phyloP scores from a whole-genome alignment of 148 eudicot genomes.

The Vaccinium darrowii region DNA sequence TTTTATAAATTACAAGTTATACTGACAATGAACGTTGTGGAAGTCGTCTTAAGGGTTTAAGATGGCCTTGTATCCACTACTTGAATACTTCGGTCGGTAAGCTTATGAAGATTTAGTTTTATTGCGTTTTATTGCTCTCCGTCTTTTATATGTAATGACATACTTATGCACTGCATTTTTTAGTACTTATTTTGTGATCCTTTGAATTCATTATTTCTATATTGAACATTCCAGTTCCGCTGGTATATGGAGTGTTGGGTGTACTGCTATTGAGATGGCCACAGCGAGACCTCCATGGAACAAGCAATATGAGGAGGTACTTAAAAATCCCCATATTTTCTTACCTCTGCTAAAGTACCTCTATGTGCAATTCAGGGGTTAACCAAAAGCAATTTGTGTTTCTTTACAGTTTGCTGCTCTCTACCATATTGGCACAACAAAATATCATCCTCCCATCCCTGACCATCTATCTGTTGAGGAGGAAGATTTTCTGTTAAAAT shows the following conservation, averaged over 20 bases:
- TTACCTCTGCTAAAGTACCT: neutral
- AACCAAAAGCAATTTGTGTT: constrained; percentile 14
- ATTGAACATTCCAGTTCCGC: constrained; percentile 63
- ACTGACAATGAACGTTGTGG: neutral
- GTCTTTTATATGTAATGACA: too few species aligned
- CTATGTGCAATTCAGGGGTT: neutral
- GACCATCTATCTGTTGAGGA: constrained; percentile 77
- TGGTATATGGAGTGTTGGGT: constrained; percentile 99
- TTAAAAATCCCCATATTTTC: neutral
- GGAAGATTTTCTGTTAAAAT: constrained; percentile 71
- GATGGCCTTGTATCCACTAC: neutral
- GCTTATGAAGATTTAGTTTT: too few species aligned
- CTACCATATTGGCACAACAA: constrained; percentile 75
- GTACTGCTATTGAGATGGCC: constrained; percentile 98
- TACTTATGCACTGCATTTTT: too few species aligned
- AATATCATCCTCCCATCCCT: constrained; percentile 86
- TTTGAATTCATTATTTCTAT: constrained; percentile 6
- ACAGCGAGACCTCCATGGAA: constrained; percentile 90
- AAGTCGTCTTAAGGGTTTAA: neutral
- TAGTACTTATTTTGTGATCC: too few species aligned
- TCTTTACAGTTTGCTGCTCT: constrained; percentile 62
- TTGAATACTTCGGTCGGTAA: neutral
- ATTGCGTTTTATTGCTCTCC: too few species aligned
- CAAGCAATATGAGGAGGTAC: constrained; percentile 83
- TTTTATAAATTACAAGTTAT: neutral